Percentiles rank a stretch among this genome's conserved stretches.
Evolutionary conservation across 1,139 yeast species (phyloP).

Genomic region (Pichia sp.): DNA sequence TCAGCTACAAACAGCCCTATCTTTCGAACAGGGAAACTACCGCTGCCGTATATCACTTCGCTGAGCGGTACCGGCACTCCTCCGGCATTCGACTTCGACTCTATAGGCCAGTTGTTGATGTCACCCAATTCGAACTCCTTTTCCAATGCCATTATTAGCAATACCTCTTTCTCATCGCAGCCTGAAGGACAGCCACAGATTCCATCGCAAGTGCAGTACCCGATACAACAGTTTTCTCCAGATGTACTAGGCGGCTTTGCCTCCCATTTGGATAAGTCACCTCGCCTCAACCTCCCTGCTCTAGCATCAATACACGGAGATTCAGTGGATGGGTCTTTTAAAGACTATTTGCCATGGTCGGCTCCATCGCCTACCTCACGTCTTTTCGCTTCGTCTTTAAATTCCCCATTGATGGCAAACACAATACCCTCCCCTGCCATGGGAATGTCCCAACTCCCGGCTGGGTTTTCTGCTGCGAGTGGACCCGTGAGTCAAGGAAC

Average conservation of each 20-base stretch:
- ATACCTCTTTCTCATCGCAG: neutral
- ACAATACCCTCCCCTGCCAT: neutral
- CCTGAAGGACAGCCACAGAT: neutral
- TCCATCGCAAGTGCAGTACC: neutral
- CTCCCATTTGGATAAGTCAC: neutral
- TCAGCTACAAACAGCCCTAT: neutral
- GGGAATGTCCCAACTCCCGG: neutral
- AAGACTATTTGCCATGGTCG: neutral
- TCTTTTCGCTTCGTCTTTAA: neutral
- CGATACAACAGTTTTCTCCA: neutral
- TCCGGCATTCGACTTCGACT: slow-evolving; percentile 13
- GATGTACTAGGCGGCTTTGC: neutral
- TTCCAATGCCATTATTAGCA: neutral
- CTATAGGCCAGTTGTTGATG: slow-evolving; percentile 16
- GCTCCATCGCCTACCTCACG: slow-evolving; percentile 1
- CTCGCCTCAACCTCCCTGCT: neutral
- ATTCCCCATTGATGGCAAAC: neutral
- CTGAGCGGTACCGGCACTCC: neutral
- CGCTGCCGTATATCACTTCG: neutral
- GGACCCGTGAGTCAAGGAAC: neutral
- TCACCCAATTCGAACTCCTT: slow-evolving; percentile 12
- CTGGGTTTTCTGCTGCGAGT: neutral
- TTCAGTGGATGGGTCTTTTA: neutral
- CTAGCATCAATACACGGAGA: neutral
- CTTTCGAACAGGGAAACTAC: neutral